phyloP scores from a whole-genome alignment of 2,329 filamentous ascomycete genomes.

The Nakataea oryzae region DNA sequence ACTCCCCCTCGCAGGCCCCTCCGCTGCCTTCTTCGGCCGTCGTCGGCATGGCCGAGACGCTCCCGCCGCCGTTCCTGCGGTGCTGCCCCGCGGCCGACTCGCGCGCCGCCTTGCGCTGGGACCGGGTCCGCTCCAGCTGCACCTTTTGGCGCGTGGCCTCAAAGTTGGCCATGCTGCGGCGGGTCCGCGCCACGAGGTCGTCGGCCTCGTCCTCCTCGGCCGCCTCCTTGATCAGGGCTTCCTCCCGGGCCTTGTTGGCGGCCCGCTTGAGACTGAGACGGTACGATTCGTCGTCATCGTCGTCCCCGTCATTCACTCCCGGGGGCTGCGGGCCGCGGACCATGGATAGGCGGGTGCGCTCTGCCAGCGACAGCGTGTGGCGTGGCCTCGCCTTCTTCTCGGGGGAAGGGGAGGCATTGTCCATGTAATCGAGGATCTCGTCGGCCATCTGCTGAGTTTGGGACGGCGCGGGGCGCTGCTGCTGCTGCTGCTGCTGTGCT shows the following conservation, averaged over 20 bases:
- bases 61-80: constrained; percentile 1
- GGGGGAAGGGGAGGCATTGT: constrained; percentile 46
- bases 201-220: constrained; percentile 25
- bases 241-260: constrained; percentile 12
- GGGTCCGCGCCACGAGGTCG: constrained; percentile 46
- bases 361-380: constrained; percentile 55
- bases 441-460: constrained; percentile 41
- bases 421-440: constrained; percentile 44
- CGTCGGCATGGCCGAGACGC: background rate
- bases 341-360: constrained; percentile 77
- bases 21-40: background rate
- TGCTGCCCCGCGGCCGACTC: constrained; percentile 14
- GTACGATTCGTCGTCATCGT: constrained; percentile 9
- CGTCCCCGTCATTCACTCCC: constrained; percentile 12
- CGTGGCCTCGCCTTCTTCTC: constrained; percentile 42
- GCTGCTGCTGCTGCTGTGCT: background rate
- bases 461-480: background rate
- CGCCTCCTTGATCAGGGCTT: constrained; percentile 11
- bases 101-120: constrained; percentile 28
- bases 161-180: constrained; percentile 51
- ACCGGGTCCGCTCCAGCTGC: constrained; percentile 44
- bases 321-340: constrained; percentile 39
- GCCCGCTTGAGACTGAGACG: background rate
- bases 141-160: constrained; percentile 51
- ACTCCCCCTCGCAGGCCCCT: background rate